Percentiles rank a stretch among this genome's conserved stretches.
phyloP scores from a whole-genome alignment of 352 stramenopile species.

The Globisporangium uncinulatum region DNA sequence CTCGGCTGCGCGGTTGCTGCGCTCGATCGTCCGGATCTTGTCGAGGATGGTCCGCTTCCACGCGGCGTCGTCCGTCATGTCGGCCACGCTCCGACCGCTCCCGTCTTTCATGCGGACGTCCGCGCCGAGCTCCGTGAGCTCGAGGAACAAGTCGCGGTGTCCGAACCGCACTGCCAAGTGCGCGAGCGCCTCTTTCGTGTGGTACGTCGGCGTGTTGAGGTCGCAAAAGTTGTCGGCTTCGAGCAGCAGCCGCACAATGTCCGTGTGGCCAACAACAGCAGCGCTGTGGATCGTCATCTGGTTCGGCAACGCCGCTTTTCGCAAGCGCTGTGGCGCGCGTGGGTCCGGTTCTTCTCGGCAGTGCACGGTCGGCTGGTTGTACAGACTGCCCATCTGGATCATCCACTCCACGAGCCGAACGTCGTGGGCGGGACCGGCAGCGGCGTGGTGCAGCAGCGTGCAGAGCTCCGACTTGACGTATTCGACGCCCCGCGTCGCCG shows the following conservation, averaged over 20 bases:
- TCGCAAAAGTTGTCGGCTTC: constrained; percentile 20
- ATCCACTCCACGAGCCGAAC: constrained; percentile 28
- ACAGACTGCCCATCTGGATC: constrained; percentile 24
- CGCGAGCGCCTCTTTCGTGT: constrained; percentile 22
- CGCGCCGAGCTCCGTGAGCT: constrained; percentile 14
- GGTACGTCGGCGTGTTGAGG: constrained; percentile 22
- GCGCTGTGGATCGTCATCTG: constrained; percentile 21
- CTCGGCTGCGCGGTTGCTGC: neutral
- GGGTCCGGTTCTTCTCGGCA: constrained; percentile 7
- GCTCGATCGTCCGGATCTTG: constrained; percentile 3
- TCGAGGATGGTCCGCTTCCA: constrained; percentile 8
- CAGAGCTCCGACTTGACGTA: constrained; percentile 1
- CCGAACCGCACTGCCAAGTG: constrained; percentile 21
- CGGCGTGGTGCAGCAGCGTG: constrained; percentile 19
- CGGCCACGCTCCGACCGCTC: constrained; percentile 11
- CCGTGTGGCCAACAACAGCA: constrained; percentile 10
- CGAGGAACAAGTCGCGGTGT: constrained; percentile 11
- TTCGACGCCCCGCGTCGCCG: neutral
- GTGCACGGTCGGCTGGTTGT: constrained; percentile 14
- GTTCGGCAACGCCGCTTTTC: constrained; percentile 4
- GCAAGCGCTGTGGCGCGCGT: neutral
- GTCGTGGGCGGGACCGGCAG: constrained; percentile 22
- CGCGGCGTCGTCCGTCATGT: constrained; percentile 14
- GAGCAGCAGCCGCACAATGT: constrained; percentile 21
- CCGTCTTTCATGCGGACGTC: constrained; percentile 18